phyloP scores from a whole-genome alignment of 2,329 filamentous ascomycete genomes.

The Diplodia scrobiculata region DNA sequence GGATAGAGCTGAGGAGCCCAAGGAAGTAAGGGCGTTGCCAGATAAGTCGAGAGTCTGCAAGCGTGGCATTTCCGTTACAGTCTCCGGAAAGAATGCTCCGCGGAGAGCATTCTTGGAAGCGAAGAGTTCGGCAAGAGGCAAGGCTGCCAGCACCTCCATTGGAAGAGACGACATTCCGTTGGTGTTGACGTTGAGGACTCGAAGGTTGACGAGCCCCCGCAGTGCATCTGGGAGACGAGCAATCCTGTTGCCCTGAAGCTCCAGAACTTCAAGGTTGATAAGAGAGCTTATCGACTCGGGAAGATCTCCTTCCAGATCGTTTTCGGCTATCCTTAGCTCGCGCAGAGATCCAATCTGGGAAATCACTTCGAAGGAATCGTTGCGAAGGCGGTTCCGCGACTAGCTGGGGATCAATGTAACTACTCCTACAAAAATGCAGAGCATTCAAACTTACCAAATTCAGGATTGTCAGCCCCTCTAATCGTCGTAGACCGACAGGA shows the following conservation, averaged over 20 bases:
- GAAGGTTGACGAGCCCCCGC: constrained; percentile 67
- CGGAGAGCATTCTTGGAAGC: constrained; percentile 76
- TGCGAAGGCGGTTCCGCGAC: constrained; percentile 79
- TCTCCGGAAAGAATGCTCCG: constrained; percentile 68
- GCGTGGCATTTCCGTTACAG: constrained; percentile 51
- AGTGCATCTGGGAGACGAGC: constrained; percentile 69
- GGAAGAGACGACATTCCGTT: constrained; percentile 75
- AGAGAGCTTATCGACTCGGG: constrained; percentile 65
- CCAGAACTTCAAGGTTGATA: constrained; percentile 72
- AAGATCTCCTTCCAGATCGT: constrained; percentile 62
- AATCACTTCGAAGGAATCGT: constrained; percentile 71
- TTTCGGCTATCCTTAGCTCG: constrained; percentile 80
- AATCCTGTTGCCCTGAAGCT: constrained; percentile 79
- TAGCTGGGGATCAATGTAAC: constrained; percentile 40
- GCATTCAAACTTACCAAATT: constrained; percentile 66
- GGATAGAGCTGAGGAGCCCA: constrained; percentile 56
- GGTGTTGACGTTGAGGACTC: constrained; percentile 70
- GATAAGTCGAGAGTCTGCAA: constrained; percentile 78
- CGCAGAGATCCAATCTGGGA: constrained; percentile 70
- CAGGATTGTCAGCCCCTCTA: constrained; percentile 74
- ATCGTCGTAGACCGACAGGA: constrained; percentile 72
- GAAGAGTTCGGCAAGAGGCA: constrained; percentile 73
- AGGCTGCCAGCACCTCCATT: constrained; percentile 65
- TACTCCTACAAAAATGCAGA: background rate
- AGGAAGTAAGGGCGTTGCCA: constrained; percentile 67